Conservation (phyloP, 495 filamentous ascomycete species). For the Pyrenula aspistea region DNA sequence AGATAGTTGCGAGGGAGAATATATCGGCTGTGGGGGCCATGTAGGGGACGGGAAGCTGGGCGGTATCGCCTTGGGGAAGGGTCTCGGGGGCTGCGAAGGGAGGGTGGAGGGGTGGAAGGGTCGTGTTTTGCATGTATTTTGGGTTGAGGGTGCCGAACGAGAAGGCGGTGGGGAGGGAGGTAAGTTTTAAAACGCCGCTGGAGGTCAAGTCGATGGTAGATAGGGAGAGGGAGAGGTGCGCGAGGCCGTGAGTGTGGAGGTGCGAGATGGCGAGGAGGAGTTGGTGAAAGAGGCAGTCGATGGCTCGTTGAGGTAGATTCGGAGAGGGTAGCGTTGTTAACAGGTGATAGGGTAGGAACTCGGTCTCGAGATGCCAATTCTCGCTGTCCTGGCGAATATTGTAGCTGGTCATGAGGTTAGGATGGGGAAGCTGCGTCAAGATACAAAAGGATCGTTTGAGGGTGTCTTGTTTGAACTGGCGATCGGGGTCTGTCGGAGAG, state of each 20-base stretch:
- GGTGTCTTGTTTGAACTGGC: background rate
- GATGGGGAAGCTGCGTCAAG: background rate
- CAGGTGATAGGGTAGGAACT: background rate
- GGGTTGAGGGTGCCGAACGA: background rate
- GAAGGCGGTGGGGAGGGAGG: background rate
- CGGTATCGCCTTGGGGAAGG: background rate
- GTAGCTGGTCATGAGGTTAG: background rate
- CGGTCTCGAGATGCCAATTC: background rate
- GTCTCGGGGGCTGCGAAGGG: background rate
- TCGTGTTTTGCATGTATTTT: background rate
- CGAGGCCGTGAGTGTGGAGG: background rate
- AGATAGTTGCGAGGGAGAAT: background rate
- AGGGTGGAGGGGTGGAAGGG: background rate
- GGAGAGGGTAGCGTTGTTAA: background rate
- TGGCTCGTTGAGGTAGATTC: background rate
- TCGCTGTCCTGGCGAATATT: background rate
- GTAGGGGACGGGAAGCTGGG: background rate
- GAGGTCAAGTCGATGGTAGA: background rate
- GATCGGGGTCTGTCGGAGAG: background rate
- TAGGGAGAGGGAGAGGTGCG: background rate
- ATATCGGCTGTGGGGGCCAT: background rate
- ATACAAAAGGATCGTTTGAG: background rate
- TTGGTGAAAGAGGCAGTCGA: background rate
- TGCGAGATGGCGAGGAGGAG: background rate
- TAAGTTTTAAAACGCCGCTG: background rate